Conservation (phyloP, 495 filamentous ascomycete genomes). For the Penicillium verhagenii region DNA sequence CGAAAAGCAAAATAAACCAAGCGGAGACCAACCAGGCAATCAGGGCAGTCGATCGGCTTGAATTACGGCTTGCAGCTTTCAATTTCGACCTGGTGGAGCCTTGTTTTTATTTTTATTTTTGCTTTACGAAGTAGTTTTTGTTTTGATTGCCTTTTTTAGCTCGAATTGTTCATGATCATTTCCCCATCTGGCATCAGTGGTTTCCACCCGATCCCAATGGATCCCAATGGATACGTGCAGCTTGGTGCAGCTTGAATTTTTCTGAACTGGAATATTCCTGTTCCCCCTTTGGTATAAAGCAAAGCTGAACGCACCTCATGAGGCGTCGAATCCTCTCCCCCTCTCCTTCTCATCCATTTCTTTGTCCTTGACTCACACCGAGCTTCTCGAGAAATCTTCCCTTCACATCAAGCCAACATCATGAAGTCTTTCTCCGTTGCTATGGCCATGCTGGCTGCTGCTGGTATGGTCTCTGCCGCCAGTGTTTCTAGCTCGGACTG, state of each 20-base stretch:
- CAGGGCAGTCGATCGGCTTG: constrained; percentile 6
- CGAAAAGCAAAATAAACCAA: constrained; percentile 1
- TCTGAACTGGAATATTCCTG: not conserved
- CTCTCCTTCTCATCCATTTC: not conserved
- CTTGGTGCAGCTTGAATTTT: not conserved
- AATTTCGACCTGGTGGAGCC: not conserved
- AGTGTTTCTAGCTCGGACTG: constrained; percentile 34
- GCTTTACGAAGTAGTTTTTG: not conserved
- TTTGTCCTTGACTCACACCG: not conserved
- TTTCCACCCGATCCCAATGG: too few species aligned
- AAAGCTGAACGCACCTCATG: not conserved
- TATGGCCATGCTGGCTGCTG: constrained; percentile 36
- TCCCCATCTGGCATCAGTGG: not conserved
- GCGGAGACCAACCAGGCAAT: constrained; percentile 5
- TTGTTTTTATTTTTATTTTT: not conserved
- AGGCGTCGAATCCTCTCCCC: not conserved
- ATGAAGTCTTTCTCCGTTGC: constrained; percentile 45
- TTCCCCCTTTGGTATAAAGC: constrained; percentile 3
- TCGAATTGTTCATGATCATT: not conserved
- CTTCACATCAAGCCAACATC: constrained; percentile 15
- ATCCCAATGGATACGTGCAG: not conserved
- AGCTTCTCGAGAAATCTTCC: not conserved
- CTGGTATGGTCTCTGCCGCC: constrained; percentile 29
- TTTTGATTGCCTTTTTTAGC: not conserved
- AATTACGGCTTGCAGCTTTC: not conserved